Evolutionary conservation across 106 monocot species (phyloP).

Genomic region (Hemerocallis citrina): DNA sequence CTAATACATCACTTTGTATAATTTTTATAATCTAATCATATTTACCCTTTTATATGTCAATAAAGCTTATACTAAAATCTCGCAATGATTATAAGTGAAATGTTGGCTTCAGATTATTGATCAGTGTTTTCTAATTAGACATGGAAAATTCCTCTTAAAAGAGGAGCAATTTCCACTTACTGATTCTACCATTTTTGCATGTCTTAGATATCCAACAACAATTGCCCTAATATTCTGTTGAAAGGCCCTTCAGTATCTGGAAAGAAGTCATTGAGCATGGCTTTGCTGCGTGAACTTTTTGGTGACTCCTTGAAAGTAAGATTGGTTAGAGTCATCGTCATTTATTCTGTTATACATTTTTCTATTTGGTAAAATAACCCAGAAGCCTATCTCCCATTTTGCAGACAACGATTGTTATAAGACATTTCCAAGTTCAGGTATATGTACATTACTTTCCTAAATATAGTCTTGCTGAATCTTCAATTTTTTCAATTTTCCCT

Average conservation of each 20-base stretch:
- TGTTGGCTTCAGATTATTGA: too few relatives aligned
- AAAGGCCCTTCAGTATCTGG: constrained; percentile 27
- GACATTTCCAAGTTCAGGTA: constrained; percentile 16
- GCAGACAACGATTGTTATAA: constrained; percentile 22
- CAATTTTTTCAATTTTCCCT: too few relatives aligned
- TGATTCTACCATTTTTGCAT: background rate
- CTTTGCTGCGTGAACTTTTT: constrained; percentile 20
- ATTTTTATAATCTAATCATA: too few relatives aligned
- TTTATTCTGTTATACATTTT: background rate
- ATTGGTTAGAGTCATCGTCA: constrained; percentile 4
- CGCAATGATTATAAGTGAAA: too few relatives aligned
- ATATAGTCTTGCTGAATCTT: background rate
- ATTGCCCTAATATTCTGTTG: constrained; percentile 21
- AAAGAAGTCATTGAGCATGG: constrained; percentile 26
- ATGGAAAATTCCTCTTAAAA: too few relatives aligned
- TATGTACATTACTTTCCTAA: too few relatives aligned
- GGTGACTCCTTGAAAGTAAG: constrained; percentile 19
- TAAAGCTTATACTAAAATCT: too few relatives aligned
- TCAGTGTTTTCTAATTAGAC: too few relatives aligned
- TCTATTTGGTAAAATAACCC: background rate
- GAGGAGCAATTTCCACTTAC: too few relatives aligned
- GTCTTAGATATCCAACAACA: constrained; percentile 11
- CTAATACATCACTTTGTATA: too few relatives aligned
- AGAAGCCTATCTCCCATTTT: background rate
- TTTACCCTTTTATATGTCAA: too few relatives aligned